Base-by-base conservation (phyloP, 306 rosid genomes). In the Alnus rubra region DNA sequence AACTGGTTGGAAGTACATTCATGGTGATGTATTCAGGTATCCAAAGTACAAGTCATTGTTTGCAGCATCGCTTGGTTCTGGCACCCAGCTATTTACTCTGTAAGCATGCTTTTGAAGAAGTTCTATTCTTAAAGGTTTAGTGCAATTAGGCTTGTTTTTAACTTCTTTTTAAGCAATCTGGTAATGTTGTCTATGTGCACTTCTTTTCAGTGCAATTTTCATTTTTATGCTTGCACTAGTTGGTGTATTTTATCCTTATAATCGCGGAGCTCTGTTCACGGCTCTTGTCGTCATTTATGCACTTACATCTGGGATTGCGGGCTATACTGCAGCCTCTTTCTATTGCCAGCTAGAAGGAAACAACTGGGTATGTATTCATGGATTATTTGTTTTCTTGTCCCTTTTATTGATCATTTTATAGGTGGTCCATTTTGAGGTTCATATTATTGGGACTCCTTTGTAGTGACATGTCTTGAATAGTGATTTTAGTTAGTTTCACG, bases 1-100 rank as follows among this genome's bases (percentile, higher is more conserved):
- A 88, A 83, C 84, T 62, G 92, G 92, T 33, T 88, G 92, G 92
- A 88, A 88, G 77, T 84, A 88, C 78, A 84, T 88, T 69, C 92
- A 86, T 8, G 92, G 89, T 31, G 92, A 88, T 79, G 89, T 88
- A 5, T 88, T 86, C 58, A 84, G 92, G 86, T 88, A 83, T 68
- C 89, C 92, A 72, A 82, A 79, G 74, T 81, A 81, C 81, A 82
- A 84, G 78, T 88, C 87, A 68, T 3, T 88, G 11, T 82, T 88
- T 42, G 92, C 89, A n/a, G 89, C 92, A 39, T 82, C 89, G 3
- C 92, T 88, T 71, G 92, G 91, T 71, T 83, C 92, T 51, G 91
- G 91, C 45, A 79, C 86, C 81, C 91, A 88, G 77, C 76, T 88
- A 77, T 86, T 88, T 88, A 54, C 85, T n/a, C 87, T 88, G 91